phyloP scores from a whole-genome alignment of 345 rosid species.

The Mangifera indica region DNA sequence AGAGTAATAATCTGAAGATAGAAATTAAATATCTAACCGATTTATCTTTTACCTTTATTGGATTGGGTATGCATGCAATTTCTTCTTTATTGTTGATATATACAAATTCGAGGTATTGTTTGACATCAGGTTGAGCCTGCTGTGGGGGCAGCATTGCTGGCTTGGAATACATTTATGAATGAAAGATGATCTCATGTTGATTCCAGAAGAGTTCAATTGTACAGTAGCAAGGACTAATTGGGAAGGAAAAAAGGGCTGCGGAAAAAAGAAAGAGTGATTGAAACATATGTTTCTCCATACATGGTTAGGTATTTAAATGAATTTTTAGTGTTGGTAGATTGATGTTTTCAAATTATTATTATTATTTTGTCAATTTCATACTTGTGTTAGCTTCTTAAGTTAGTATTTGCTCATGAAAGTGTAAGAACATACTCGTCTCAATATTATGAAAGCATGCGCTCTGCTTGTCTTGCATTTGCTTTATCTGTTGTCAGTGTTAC shows the following conservation, averaged over 20 bases:
- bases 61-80: background rate
- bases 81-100: background rate
- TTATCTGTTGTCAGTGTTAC: background rate
- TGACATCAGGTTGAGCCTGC: slow-evolving; percentile 65
- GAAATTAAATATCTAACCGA: background rate
- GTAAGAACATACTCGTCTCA: background rate
- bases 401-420: slow-evolving; percentile 1
- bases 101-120: background rate
- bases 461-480: slow-evolving; percentile 9
- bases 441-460: slow-evolving; percentile 3
- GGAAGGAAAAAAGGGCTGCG: slow-evolving; percentile 10
- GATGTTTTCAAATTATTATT: background rate
- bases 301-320: slow-evolving; percentile 18
- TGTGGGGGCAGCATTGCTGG: slow-evolving; percentile 69
- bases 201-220: slow-evolving; percentile 27
- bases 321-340: background rate
- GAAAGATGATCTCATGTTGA: slow-evolving; percentile 21
- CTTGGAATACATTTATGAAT: slow-evolving; percentile 42
- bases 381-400: slow-evolving; percentile 9
- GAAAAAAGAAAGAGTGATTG: background rate
- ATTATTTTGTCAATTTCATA: background rate
- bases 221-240: slow-evolving; percentile 24
- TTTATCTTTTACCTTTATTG: background rate
- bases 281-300: slow-evolving; percentile 5
- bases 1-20: background rate